Evolutionary conservation across 2,329 filamentous ascomycete species (phyloP).

Genomic region (Ophiostoma tasmaniense): DNA sequence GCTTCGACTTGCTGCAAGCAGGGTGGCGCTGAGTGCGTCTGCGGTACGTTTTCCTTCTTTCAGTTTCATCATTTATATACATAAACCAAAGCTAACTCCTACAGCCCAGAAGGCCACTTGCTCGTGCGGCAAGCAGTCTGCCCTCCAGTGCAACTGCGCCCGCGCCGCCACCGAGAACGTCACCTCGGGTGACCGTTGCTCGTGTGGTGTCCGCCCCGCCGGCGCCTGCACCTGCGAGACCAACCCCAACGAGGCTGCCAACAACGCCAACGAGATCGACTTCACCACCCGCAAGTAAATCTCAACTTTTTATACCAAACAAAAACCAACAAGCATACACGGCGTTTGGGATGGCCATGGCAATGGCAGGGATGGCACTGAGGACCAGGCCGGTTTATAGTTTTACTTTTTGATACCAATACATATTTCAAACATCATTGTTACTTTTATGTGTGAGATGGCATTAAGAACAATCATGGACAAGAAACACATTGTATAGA

Average conservation of each 20-base stretch:
- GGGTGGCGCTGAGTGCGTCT: conserved; percentile 44
- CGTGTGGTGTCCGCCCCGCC: conserved; percentile 71
- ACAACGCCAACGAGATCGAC: conserved; percentile 64
- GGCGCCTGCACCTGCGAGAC: conserved; percentile 80
- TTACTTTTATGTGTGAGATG: neutral
- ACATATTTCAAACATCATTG: neutral
- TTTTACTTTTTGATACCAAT: neutral
- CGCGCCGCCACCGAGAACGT: conserved; percentile 70
- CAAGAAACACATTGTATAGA: neutral
- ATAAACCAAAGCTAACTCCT: neutral
- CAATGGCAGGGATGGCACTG: neutral
- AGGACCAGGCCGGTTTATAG: neutral
- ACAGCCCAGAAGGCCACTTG: conserved; percentile 60
- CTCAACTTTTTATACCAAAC: neutral
- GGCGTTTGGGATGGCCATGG: neutral
- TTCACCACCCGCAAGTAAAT: conserved; percentile 63
- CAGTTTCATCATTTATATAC: neutral
- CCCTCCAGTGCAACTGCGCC: conserved; percentile 77
- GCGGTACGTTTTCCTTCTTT: conserved; percentile 39
- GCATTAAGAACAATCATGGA: neutral
- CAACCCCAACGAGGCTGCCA: conserved; percentile 50
- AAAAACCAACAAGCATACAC: neutral
- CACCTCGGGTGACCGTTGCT: conserved; percentile 65
- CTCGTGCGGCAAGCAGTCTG: conserved; percentile 83
- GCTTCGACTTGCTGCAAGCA: conserved; percentile 50